Base-by-base conservation (phyloP, 2,329 filamentous ascomycete genomes). In the Alternaria burnsii region DNA sequence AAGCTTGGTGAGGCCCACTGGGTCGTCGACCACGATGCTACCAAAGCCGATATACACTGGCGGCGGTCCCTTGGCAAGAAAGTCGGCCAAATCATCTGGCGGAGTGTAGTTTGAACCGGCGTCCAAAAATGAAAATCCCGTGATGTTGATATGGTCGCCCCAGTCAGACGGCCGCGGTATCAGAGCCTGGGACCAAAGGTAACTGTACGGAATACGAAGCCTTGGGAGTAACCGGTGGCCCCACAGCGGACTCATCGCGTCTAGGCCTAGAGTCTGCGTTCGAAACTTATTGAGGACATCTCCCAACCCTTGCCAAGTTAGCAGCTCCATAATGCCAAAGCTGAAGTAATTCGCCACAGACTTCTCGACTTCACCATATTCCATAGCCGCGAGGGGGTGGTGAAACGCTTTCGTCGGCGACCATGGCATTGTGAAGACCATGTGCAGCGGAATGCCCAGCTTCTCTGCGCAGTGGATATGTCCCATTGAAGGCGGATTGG, bases 341-440 rank as follows among this genome's bases (percentile, higher is more conserved):
- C 79, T 81, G 3, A 83, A 65, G 63, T 76, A 83, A 65, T 85
- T 85, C 0, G 76, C 75, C 5, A 75, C 66, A 1, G 66, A 65
- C 2, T 68, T 65, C 50, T 81, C 79, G 6, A 68, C 74, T 7
- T 76, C 70, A 0, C 73, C 71, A 40, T 71, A 71, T 24, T 78
- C 75, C 50, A 86, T 67, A 65, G 85, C 85, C 0, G 83, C 83
- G 46, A 86, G 66, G 0, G 84, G 84, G 70, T 85, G 83, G 1
- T 83, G 80, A 63, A 84, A 84, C 0, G 76, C 78, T 36, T 67
- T 75, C 3, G 83, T 85, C 10, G 75, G 77, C 34, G 73, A 80
- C 81, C 82, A 86, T 1, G 84, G 84, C 83, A 86, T 86, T 0
- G 93, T 97, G 79, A 96, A 97, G 88, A 96, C 94, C 71, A 97